phyloP scores from a whole-genome alignment of 2,329 filamentous ascomycete genomes.

The Pseudogymnoascus sp. region DNA sequence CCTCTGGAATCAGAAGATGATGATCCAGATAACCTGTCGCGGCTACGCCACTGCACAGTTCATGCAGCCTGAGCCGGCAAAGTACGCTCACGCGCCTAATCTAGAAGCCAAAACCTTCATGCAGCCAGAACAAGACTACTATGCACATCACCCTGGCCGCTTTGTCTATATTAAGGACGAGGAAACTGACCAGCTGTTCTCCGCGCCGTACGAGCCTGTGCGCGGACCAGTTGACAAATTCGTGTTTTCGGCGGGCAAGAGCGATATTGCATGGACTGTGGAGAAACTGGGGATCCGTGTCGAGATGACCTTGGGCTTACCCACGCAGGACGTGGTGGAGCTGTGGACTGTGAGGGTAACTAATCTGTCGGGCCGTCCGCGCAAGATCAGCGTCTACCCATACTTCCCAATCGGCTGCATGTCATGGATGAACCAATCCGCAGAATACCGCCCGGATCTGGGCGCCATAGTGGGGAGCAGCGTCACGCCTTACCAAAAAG shows the following conservation, averaged over 20 bases:
- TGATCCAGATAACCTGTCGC: constrained; percentile 52
- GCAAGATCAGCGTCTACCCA: constrained; percentile 45
- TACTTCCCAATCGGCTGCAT: constrained; percentile 54
- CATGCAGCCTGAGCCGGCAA: constrained; percentile 54
- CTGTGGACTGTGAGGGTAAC: constrained; percentile 47
- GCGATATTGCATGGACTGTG: constrained; percentile 46
- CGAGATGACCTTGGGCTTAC: constrained; percentile 44
- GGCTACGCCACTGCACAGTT: constrained; percentile 52
- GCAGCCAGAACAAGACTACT: constrained; percentile 54
- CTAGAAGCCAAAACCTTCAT: constrained; percentile 53
- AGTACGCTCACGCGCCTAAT: constrained; percentile 52
- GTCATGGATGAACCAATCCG: constrained; percentile 56
- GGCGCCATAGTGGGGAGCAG: constrained; percentile 44
- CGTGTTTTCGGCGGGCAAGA: constrained; percentile 48
- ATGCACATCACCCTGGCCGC: constrained; percentile 49
- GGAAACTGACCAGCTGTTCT: constrained; percentile 43
- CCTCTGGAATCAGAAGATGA: constrained; percentile 55
- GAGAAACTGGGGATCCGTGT: constrained; percentile 44
- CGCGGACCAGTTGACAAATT: constrained; percentile 41
- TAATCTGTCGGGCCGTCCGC: constrained; percentile 39
- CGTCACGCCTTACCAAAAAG: constrained; percentile 51
- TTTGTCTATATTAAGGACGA: constrained; percentile 54
- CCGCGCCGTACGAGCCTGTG: constrained; percentile 49
- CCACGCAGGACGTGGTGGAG: constrained; percentile 47
- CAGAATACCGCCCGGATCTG: constrained; percentile 42